Percentiles rank a stretch among this genome's conserved stretches.
These are phyloP conservation scores for Lecanicillium sp. DNA, from an alignment of 2,329 filamentous ascomycete genomes.

Conservation along the genomic window DNA sequence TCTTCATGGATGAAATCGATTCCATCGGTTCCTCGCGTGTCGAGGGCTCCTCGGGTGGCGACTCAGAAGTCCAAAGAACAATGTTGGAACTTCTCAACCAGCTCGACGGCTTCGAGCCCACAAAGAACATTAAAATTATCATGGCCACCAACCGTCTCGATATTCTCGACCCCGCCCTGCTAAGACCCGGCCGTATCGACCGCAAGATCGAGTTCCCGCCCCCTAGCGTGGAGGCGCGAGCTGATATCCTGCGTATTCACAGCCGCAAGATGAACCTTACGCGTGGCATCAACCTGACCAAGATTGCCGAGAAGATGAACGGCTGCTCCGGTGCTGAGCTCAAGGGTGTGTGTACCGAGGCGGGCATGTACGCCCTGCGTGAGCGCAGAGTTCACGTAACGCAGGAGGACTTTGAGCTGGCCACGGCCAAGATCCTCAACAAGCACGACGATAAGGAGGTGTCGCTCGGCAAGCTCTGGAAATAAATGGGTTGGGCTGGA, in stretches of 20 bases:
- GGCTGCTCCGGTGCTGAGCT: constrained; percentile 95
- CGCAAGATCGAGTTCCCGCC: constrained; percentile 98
- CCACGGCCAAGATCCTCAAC: constrained; percentile 98
- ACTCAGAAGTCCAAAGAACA: constrained; percentile 96
- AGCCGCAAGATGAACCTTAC: constrained; percentile 98
- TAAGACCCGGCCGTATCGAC: constrained; percentile 96
- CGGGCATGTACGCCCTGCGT: constrained; percentile 94
- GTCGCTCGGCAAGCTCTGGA: constrained; percentile 76
- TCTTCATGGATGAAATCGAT: constrained; percentile 99
- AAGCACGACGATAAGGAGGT: constrained; percentile 99
- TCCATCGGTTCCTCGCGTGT: constrained; percentile 96
- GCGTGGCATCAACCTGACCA: constrained; percentile 91
- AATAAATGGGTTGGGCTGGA: constrained; percentile 26
- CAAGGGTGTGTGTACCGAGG: constrained; percentile 98
- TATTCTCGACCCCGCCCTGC: constrained; percentile 88
- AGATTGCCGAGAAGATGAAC: constrained; percentile 99
- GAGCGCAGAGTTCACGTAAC: constrained; percentile 97
- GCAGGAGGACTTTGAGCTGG: constrained; percentile 97
- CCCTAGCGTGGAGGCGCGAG: constrained; percentile 90
- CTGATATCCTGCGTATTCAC: constrained; percentile 96
- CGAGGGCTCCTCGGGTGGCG: constrained; percentile 88
- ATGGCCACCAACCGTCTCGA: constrained; percentile 99
- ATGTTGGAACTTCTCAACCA: constrained; percentile 99
- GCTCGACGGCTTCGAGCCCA: constrained; percentile 96
- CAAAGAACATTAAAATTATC: constrained; percentile 99